phyloP scores from a whole-genome alignment of 2,329 filamentous ascomycete genomes.

The Chaetomiaceae sp. region DNA sequence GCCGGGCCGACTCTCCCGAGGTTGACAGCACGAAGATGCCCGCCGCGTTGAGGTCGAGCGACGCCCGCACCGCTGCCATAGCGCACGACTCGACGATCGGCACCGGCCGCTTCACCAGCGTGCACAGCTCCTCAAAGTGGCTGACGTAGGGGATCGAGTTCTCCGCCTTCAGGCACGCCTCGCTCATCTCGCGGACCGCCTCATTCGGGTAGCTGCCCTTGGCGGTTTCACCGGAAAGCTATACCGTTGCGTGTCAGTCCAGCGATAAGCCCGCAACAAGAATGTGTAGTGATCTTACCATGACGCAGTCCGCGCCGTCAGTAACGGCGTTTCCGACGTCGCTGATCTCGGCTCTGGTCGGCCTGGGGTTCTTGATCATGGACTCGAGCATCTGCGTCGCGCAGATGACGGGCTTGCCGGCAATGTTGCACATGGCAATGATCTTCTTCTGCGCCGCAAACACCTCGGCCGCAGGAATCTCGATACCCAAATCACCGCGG shows the following conservation, averaged over 20 bases:
- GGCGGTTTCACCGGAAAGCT: slow-evolving; percentile 92
- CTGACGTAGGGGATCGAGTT: slow-evolving; percentile 95
- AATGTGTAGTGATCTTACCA: slow-evolving; percentile 40
- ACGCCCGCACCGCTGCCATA: slow-evolving; percentile 94
- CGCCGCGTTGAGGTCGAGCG: slow-evolving; percentile 91
- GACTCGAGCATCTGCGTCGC: slow-evolving; percentile 99
- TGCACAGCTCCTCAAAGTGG: slow-evolving; percentile 92
- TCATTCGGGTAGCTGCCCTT: slow-evolving; percentile 93
- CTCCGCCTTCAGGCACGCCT: slow-evolving; percentile 93
- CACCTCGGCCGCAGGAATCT: slow-evolving; percentile 96
- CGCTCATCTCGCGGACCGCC: slow-evolving; percentile 95
- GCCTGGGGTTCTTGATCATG: slow-evolving; percentile 99
- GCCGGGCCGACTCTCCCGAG: slow-evolving; percentile 87
- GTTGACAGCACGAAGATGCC: slow-evolving; percentile 96
- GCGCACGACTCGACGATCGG: slow-evolving; percentile 88
- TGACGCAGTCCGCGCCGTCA: slow-evolving; percentile 97
- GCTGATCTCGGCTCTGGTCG: slow-evolving; percentile 95
- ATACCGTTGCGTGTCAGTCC: not conserved
- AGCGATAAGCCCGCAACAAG: not conserved
- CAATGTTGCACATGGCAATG: slow-evolving; percentile 99
- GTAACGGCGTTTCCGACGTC: slow-evolving; percentile 98
- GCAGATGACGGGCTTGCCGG: slow-evolving; percentile 97
- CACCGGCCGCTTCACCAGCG: slow-evolving; percentile 74
- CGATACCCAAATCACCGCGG: slow-evolving; percentile 95
- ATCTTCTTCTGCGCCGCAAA: slow-evolving; percentile 99